Evolutionary conservation across 2,329 filamentous ascomycete genomes (phyloP).

Genomic region (Sarocladium strictum): DNA sequence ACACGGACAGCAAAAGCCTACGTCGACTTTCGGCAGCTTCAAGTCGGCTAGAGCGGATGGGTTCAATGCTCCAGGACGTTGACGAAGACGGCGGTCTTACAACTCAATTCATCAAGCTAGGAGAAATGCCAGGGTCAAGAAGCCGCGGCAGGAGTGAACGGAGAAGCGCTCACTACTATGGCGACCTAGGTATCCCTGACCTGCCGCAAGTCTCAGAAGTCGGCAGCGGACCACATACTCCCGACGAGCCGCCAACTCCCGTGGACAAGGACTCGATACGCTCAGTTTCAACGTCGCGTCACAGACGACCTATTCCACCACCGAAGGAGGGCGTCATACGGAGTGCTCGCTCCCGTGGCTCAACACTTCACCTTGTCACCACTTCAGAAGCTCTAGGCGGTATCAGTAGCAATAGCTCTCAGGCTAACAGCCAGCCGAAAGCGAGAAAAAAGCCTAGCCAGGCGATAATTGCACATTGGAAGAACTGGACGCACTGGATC

Average conservation of each 20-base stretch:
- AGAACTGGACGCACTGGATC: conserved; percentile 59
- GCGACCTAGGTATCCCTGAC: conserved; percentile 63
- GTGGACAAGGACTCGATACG: conserved; percentile 74
- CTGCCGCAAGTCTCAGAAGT: conserved; percentile 70
- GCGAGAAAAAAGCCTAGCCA: conserved; percentile 52
- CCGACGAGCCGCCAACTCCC: conserved; percentile 57
- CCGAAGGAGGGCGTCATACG: conserved; percentile 73
- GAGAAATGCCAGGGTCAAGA: conserved; percentile 46
- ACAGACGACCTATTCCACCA: conserved; percentile 70
- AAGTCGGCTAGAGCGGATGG: conserved; percentile 75
- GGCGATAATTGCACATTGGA: conserved; percentile 55
- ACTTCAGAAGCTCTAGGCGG: conserved; percentile 43
- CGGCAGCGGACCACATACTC: conserved; percentile 36
- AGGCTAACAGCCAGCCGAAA: conserved; percentile 35
- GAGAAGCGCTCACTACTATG: conserved; percentile 59
- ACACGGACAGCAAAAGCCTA: conserved; percentile 72
- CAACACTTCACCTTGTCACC: conserved; percentile 80
- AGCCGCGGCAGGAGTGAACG: conserved; percentile 73
- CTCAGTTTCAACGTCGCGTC: conserved; percentile 70
- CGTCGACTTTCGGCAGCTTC: conserved; percentile 84
- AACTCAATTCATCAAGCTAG: conserved; percentile 35
- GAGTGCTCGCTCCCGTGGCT: conserved; percentile 69
- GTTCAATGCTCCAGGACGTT: conserved; percentile 69
- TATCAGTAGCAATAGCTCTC: conserved; percentile 19
- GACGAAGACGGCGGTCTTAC: conserved; percentile 64